A percentile compares a stretch with the other conserved stretches of the same genome.
phyloP scores from a whole-genome alignment of 768 basidiomycete species.

The Clathrus columnatus region DNA sequence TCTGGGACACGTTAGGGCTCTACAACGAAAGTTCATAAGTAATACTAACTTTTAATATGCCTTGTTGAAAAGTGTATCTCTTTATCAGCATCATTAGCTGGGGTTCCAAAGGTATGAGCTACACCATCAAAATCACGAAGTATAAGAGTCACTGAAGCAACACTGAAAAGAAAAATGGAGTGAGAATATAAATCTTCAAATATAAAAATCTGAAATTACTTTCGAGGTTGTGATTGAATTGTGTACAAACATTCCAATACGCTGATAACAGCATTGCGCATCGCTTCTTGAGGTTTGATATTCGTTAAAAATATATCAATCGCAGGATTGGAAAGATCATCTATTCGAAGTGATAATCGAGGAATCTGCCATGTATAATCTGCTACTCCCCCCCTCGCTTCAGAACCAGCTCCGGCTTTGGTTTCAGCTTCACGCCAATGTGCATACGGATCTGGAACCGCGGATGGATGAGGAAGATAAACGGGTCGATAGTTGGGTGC shows the following conservation, averaged over 20 bases:
- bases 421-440: neutral
- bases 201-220: constrained; percentile 27
- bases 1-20: constrained; percentile 12
- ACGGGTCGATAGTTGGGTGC: constrained; percentile 1
- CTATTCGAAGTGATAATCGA: constrained; percentile 43
- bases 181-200: constrained; percentile 26
- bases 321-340: constrained; percentile 53
- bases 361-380: constrained; percentile 45
- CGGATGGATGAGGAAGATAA: constrained; percentile 8
- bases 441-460: constrained; percentile 6
- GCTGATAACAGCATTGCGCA: constrained; percentile 29
- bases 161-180: constrained; percentile 22
- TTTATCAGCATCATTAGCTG: constrained; percentile 40
- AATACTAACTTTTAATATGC: constrained; percentile 35
- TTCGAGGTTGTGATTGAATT: constrained; percentile 36
- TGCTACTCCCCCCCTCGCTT: neutral
- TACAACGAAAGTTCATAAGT: neutral
- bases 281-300: constrained; percentile 34
- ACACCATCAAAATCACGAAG: constrained; percentile 48
- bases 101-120: constrained; percentile 54
- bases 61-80: constrained; percentile 68
- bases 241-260: constrained; percentile 37
- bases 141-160: constrained; percentile 16
- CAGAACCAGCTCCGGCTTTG: neutral
- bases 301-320: constrained; percentile 44